These are phyloP conservation scores for Pelargonium fulgidum DNA, from an alignment of 441 rosid genomes.

Conservation along the genomic window DNA sequence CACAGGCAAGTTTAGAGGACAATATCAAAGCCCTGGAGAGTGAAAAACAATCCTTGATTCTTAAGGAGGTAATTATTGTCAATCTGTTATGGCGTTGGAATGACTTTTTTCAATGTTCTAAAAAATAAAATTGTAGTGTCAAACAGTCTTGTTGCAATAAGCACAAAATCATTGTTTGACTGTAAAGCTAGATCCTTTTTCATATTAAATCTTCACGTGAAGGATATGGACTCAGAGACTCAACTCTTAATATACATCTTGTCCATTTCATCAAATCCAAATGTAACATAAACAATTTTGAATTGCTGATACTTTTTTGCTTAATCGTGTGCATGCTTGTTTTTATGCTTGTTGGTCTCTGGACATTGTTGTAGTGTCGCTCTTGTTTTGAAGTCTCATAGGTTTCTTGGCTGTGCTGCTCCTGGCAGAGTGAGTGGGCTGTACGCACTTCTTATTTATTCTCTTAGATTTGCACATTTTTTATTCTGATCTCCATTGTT, in stretches of 20 bases:
- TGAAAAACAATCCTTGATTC: slow-evolving; percentile 39
- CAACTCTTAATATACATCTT: too few relatives aligned
- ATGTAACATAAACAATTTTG: too few relatives aligned
- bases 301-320: too few relatives aligned
- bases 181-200: too few relatives aligned
- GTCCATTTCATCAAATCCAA: too few relatives aligned
- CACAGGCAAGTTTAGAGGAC: slow-evolving; percentile 51
- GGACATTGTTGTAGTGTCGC: background rate
- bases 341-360: background rate
- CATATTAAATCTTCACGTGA: too few relatives aligned
- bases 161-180: background rate
- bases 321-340: too few relatives aligned
- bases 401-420: background rate
- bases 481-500: slow-evolving; percentile 23
- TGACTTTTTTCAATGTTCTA: slow-evolving; percentile 1
- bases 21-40: slow-evolving; percentile 40
- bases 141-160: background rate
- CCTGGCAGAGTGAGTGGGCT: background rate
- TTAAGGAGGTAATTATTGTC: slow-evolving; percentile 39
- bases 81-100: background rate
- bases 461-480: slow-evolving; percentile 4
- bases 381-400: background rate
- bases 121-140: background rate
- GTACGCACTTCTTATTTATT: background rate
- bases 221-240: too few relatives aligned